phyloP scores from a whole-genome alignment of 192 early-diverging fungal genomes.

The Backusella macrospora region DNA sequence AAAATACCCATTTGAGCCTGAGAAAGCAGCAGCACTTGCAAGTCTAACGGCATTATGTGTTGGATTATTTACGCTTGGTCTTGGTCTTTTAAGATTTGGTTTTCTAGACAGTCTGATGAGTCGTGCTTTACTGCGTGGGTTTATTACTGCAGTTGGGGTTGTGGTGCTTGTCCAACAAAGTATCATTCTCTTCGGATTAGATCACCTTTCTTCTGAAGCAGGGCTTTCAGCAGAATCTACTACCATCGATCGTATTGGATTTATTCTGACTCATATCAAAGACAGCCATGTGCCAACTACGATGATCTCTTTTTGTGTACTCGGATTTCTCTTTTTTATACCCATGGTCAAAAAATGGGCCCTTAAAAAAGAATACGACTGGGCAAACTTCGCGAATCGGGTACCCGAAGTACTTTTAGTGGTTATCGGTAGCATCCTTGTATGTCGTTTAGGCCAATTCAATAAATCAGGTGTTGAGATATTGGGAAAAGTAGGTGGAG shows the following conservation, averaged over 20 bases:
- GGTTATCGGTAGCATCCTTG: conserved; percentile 70
- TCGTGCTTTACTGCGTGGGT: conserved; percentile 87
- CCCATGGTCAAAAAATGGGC: conserved; percentile 52
- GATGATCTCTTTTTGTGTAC: conserved; percentile 66
- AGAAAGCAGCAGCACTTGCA: conserved; percentile 47
- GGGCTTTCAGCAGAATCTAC: conserved; percentile 64
- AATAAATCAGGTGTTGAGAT: conserved; percentile 67
- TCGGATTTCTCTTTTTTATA: conserved; percentile 55
- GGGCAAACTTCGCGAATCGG: background rate
- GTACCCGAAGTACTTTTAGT: conserved; percentile 89
- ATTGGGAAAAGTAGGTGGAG: conserved; percentile 71
- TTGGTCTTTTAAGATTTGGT: conserved; percentile 95
- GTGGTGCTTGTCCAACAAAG: conserved; percentile 90
- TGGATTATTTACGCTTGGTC: conserved; percentile 82
- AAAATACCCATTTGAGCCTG: conserved; percentile 36
- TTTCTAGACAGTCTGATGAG: conserved; percentile 95
- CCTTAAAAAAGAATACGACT: background rate
- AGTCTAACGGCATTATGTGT: conserved; percentile 68
- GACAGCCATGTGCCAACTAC: conserved; percentile 67
- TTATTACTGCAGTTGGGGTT: conserved; percentile 88
- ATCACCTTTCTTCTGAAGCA: conserved; percentile 30
- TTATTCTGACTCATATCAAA: conserved; percentile 62
- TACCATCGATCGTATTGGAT: conserved; percentile 73
- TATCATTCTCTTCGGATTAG: conserved; percentile 69
- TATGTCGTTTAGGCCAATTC: conserved; percentile 66